A percentile compares a stretch with the other conserved stretches of the same genome.
These are phyloP conservation scores for Teunomyces barrocoloradensis DNA, from an alignment of 805 yeast species.

Conservation along the genomic window DNA sequence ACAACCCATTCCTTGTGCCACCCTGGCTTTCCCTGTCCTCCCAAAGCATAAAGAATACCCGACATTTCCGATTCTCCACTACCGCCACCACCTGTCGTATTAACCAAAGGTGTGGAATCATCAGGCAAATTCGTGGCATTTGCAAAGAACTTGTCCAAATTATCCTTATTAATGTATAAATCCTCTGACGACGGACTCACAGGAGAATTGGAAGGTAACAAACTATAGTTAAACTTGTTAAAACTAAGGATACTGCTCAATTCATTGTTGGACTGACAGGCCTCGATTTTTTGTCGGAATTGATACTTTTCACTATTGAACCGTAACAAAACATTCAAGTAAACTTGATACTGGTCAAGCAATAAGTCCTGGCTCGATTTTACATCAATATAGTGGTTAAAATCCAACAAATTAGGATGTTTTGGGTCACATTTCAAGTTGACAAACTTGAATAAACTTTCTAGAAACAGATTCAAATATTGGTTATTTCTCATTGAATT, in stretches of 20 bases:
- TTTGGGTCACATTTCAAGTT: conserved; percentile 15
- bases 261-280: conserved; percentile 39
- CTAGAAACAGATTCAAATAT: conserved; percentile 37
- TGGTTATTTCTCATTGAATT: conserved; percentile 38
- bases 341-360: conserved; percentile 25
- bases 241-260: conserved; percentile 30
- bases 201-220: not conserved
- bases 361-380: conserved; percentile 16
- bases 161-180: conserved; percentile 20
- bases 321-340: conserved; percentile 31
- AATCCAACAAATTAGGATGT: conserved; percentile 14
- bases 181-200: conserved; percentile 11
- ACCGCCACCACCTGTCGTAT: conserved; percentile 4
- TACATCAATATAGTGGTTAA: conserved; percentile 12
- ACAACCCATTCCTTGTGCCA: conserved; percentile 94
- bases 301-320: conserved; percentile 42
- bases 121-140: conserved; percentile 1
- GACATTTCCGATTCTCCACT: conserved; percentile 28
- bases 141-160: conserved; percentile 30
- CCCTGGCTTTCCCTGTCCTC: conserved; percentile 60
- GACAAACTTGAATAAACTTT: conserved; percentile 35
- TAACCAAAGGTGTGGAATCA: not conserved
- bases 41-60: conserved; percentile 56
- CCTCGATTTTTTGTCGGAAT: conserved; percentile 40
- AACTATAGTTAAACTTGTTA: conserved; percentile 20